These are phyloP conservation scores for Acanthamoeba culbertsoni DNA, from an alignment of 208 protist genomes.

Conservation along the genomic window DNA sequence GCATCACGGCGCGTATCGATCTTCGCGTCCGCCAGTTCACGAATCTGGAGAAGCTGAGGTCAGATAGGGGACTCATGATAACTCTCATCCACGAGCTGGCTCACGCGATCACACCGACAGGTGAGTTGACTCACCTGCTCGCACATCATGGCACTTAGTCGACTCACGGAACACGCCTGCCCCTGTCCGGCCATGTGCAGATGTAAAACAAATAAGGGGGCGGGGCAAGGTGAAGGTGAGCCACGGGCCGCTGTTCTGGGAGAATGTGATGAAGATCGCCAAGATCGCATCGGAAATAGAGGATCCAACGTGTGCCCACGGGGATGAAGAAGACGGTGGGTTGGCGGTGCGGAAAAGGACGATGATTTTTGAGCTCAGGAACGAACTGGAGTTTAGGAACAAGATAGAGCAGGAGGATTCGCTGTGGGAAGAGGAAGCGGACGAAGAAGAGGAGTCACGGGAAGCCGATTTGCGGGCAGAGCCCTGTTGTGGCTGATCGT, in stretches of 20 bases:
- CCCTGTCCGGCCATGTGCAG: not conserved
- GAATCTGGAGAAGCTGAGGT: not conserved
- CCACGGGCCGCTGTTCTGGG: not conserved
- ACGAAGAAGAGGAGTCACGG: not conserved
- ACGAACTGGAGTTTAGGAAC: not conserved
- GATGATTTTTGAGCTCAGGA: not conserved
- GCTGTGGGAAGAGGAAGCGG: not conserved
- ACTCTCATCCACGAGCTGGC: conserved; percentile 30
- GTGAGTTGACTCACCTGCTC: not conserved
- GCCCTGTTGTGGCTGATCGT: too few species aligned
- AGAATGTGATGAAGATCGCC: conserved; percentile 17
- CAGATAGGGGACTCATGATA: not conserved
- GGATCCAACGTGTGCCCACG: not conserved
- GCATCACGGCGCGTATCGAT: not conserved
- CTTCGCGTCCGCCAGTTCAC: conserved; percentile 1
- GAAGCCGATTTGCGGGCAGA: too few species aligned
- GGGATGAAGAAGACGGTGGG: not conserved
- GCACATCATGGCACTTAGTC: not conserved
- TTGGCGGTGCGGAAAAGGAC: not conserved
- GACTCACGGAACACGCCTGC: not conserved
- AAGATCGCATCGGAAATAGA: not conserved
- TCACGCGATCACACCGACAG: not conserved
- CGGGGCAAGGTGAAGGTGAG: conserved; percentile 13
- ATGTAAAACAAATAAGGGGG: not conserved
- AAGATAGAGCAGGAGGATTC: conserved; percentile 22